These are phyloP conservation scores for Claviceps pazoutovae DNA, from an alignment of 2,329 filamentous ascomycete species.

Conservation along the genomic window DNA sequence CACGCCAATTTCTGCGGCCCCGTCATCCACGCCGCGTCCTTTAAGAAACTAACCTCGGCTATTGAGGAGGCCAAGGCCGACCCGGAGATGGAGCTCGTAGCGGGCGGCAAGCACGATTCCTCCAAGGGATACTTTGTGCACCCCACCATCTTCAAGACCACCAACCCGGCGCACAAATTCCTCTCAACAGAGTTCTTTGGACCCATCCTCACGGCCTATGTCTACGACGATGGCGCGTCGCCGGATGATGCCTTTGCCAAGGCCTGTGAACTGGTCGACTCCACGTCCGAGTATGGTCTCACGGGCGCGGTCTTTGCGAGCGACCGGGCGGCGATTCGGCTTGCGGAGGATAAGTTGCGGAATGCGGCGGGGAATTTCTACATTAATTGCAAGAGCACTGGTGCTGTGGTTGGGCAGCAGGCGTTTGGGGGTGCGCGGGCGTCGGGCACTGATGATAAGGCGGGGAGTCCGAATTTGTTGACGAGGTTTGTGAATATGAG, in stretches of 20 bases:
- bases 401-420: slow-evolving; percentile 59
- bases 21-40: slow-evolving; percentile 70
- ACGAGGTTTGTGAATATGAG: slow-evolving; percentile 52
- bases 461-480: slow-evolving; percentile 49
- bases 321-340: slow-evolving; percentile 50
- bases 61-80: slow-evolving; percentile 74
- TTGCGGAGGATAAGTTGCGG: slow-evolving; percentile 56
- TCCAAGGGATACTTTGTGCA: slow-evolving; percentile 72
- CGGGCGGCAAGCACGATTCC: slow-evolving; percentile 64
- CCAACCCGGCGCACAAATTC: slow-evolving; percentile 59
- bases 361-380: slow-evolving; percentile 75
- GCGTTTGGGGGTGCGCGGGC: slow-evolving; percentile 56
- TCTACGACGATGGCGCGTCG: slow-evolving; percentile 55
- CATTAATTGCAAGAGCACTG: slow-evolving; percentile 71
- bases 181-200: slow-evolving; percentile 73
- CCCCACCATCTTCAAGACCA: slow-evolving; percentile 68
- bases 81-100: slow-evolving; percentile 54
- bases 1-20: slow-evolving; percentile 74
- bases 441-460: slow-evolving; percentile 62
- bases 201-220: slow-evolving; percentile 58
- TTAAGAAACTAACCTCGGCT: slow-evolving; percentile 63
- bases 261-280: slow-evolving; percentile 51
- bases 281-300: slow-evolving; percentile 61
- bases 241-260: slow-evolving; percentile 38
- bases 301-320: slow-evolving; percentile 64